These are phyloP conservation scores for Colletotrichum cuscutae DNA, from an alignment of 2,329 filamentous ascomycete genomes.

Conservation along the genomic window DNA sequence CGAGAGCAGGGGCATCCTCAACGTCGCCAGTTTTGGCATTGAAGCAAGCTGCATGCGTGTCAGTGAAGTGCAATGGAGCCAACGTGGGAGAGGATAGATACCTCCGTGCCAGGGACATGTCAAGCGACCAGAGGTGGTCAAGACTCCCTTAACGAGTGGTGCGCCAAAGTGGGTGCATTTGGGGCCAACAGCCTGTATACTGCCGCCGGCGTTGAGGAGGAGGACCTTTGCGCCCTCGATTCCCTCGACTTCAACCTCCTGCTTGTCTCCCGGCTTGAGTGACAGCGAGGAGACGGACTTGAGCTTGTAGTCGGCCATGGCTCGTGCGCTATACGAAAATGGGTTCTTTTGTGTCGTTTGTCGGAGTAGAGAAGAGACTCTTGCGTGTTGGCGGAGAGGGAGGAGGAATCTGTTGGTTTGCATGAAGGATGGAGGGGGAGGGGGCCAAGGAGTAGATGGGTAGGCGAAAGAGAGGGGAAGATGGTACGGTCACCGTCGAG, in stretches of 20 bases:
- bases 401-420: conserved; percentile 17
- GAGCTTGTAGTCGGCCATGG: conserved; percentile 74
- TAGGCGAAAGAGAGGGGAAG: not conserved
- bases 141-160: conserved; percentile 85
- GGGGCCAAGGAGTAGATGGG: not conserved
- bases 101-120: conserved; percentile 98
- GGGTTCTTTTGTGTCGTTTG: conserved; percentile 10
- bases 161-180: conserved; percentile 95
- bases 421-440: conserved; percentile 18
- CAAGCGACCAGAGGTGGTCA: conserved; percentile 83
- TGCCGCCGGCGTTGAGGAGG: conserved; percentile 80
- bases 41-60: conserved; percentile 78
- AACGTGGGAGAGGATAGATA: conserved; percentile 49
- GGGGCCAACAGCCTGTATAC: conserved; percentile 81
- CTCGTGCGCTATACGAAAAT: conserved; percentile 43
- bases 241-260: conserved; percentile 91
- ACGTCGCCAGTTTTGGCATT: conserved; percentile 90
- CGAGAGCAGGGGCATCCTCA: conserved; percentile 91
- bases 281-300: conserved; percentile 81
- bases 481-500: not conserved
- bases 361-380: not conserved
- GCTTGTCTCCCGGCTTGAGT: conserved; percentile 83
- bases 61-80: not conserved
- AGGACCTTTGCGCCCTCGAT: conserved; percentile 88
- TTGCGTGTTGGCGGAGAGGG: conserved; percentile 8